Evolutionary conservation across 148 eudicot species (phyloP).

Genomic region (Chenopodium suecicum): DNA sequence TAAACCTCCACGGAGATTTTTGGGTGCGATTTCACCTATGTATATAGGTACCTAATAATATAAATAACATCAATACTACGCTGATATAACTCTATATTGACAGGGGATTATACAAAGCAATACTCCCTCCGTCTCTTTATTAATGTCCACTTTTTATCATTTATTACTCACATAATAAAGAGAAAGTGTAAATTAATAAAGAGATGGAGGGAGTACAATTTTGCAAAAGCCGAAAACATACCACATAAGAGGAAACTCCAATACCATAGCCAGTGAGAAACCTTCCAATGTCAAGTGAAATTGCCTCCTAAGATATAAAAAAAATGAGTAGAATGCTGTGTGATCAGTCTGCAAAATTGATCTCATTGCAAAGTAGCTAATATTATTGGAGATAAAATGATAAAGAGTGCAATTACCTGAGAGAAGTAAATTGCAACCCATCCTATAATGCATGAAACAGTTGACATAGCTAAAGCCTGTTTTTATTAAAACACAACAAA

Average conservation of each 20-base stretch:
- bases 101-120: background rate
- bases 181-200: too few relatives aligned
- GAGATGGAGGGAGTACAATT: too few relatives aligned
- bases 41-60: conserved; percentile 25
- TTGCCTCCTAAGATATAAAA: conserved; percentile 12
- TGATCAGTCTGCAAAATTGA: background rate
- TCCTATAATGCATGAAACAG: conserved; percentile 22
- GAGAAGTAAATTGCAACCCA: conserved; percentile 30
- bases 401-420: background rate
- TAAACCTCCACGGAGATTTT: conserved; percentile 29
- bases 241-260: conserved; percentile 32
- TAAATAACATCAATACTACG: background rate
- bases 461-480: conserved; percentile 30
- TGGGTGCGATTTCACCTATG: conserved; percentile 28
- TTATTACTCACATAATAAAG: too few relatives aligned
- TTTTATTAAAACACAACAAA: background rate
- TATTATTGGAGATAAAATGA: background rate
- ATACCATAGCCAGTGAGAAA: conserved; percentile 29
- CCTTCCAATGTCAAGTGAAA: conserved; percentile 25
- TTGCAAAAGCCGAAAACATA: background rate
- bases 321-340: too few relatives aligned
- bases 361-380: background rate
- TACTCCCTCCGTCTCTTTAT: too few relatives aligned
- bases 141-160: too few relatives aligned
- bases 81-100: background rate